phyloP scores from a whole-genome alignment of 441 rosid species.

The Populus hybrid region DNA sequence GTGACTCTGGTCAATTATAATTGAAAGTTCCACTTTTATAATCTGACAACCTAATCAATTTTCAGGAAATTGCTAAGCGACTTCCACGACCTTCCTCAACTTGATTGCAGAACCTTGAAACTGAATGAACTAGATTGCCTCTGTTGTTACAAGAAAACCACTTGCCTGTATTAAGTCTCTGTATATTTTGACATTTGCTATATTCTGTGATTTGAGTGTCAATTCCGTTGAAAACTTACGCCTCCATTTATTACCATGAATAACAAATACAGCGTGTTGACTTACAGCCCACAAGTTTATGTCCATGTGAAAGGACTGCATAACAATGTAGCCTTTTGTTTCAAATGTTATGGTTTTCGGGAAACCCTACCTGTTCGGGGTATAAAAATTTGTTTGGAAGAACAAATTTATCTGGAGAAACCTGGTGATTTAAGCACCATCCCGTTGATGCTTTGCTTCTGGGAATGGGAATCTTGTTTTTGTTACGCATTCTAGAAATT shows the following conservation, averaged over 20 bases:
- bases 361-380: not conserved
- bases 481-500: not conserved
- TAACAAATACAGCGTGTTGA: not conserved
- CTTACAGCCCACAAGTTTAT: not conserved
- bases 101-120: slow-evolving; percentile 30
- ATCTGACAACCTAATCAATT: slow-evolving; percentile 14
- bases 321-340: not conserved
- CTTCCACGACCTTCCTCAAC: slow-evolving; percentile 76
- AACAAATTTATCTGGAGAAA: not conserved
- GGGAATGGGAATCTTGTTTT: not conserved
- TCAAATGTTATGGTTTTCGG: not conserved
- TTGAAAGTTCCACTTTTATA: not conserved
- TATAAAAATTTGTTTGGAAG: not conserved
- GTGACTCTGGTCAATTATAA: not conserved
- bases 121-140: slow-evolving; percentile 8
- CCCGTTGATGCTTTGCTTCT: not conserved
- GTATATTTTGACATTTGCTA: slow-evolving; percentile 16
- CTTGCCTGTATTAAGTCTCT: slow-evolving; percentile 18
- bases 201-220: slow-evolving; percentile 7
- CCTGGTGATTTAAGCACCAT: not conserved
- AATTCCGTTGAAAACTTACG: not conserved
- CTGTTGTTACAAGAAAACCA: slow-evolving; percentile 6
- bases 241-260: slow-evolving; percentile 1
- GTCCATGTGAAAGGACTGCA: not conserved
- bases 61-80: slow-evolving; percentile 88